Evolutionary conservation across 371 early-diverging fungal species (phyloP), one percentile per base, ranked within the genome.

Genomic region (Sporodiniella umbellata): DNA sequence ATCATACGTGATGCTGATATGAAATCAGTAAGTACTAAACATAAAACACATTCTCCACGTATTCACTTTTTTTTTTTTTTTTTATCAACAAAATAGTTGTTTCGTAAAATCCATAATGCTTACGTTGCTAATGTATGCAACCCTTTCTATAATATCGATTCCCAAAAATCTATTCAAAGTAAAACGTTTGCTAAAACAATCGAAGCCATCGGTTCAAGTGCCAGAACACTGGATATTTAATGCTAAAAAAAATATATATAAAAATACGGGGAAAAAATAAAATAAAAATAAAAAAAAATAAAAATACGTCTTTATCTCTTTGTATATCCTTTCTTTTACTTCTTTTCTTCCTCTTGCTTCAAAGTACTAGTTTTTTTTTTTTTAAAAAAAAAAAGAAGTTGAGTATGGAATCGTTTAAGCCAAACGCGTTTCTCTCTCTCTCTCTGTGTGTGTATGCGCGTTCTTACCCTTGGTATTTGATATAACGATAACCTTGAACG

Each of bases 401-500:
- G 31, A 18, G 26, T n/a, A 31, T 31, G 31, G 17, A 52, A n/a
- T n/a, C n/a, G n/a, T n/a, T n/a, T n/a, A n/a, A n/a, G n/a, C n/a
- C n/a, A n/a, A n/a, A n/a, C n/a, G n/a, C n/a, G n/a, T n/a, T n/a
- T n/a, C n/a, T n/a, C n/a, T n/a, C n/a, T n/a, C n/a, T n/a, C n/a
- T n/a, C n/a, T n/a, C n/a, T n/a, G n/a, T n/a, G n/a, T n/a, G n/a
- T n/a, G n/a, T n/a, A n/a, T n/a, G n/a, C n/a, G n/a, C n/a, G n/a
- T n/a, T n/a, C 67, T 66, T 72, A 79, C 77, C 82, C 60, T 67
- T 90, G 71, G 56, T 86, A 90, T 45, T 92, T 64, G 51, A 92
- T 62, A 68, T 71, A 96, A 26, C 98, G 85, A 54, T 83, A 87
- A 8, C 88, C 89, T 72, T 98, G 98, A 3, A 74, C 69, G 46